phyloP scores from a whole-genome alignment of 192 early-diverging fungal species.

The Geranomyces variabilis region DNA sequence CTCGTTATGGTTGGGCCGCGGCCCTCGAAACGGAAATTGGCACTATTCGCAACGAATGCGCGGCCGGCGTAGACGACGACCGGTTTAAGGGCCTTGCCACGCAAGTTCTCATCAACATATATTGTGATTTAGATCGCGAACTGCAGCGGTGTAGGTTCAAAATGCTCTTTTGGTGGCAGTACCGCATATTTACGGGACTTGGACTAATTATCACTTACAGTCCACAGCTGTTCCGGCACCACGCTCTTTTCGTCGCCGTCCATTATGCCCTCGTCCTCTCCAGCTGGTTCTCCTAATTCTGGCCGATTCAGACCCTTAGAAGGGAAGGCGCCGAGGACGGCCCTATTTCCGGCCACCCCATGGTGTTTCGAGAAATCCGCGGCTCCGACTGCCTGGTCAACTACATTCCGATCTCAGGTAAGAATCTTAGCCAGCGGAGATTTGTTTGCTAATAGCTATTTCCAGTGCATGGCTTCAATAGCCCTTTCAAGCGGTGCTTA shows the following conservation, averaged over 20 bases:
- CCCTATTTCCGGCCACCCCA: not conserved
- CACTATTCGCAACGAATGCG: not conserved
- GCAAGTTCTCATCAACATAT: not conserved
- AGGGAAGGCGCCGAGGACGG: not conserved
- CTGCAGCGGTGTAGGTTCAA: conserved; percentile 4
- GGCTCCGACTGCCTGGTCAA: too few species aligned
- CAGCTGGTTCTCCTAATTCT: not conserved
- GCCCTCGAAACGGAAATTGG: not conserved
- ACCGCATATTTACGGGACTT: too few species aligned
- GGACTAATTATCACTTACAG: not conserved
- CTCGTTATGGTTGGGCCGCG: not conserved
- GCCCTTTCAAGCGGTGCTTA: too few species aligned
- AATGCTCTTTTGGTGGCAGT: too few species aligned
- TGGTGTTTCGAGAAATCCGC: conserved; percentile 5
- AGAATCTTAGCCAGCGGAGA: not conserved
- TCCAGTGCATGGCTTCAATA: too few species aligned
- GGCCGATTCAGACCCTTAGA: not conserved
- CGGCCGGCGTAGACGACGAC: not conserved
- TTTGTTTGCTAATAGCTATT: too few species aligned
- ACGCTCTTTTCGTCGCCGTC: conserved; percentile 11
- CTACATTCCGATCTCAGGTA: conserved; percentile 6
- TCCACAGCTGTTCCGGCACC: not conserved
- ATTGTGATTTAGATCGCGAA: not conserved
- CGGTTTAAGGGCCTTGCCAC: not conserved
- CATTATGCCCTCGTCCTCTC: not conserved